Percentiles rank a stretch among this genome's conserved stretches.
Evolutionary conservation across 257 asterid genomes (phyloP).

Genomic region (Agastache rugosa): DNA sequence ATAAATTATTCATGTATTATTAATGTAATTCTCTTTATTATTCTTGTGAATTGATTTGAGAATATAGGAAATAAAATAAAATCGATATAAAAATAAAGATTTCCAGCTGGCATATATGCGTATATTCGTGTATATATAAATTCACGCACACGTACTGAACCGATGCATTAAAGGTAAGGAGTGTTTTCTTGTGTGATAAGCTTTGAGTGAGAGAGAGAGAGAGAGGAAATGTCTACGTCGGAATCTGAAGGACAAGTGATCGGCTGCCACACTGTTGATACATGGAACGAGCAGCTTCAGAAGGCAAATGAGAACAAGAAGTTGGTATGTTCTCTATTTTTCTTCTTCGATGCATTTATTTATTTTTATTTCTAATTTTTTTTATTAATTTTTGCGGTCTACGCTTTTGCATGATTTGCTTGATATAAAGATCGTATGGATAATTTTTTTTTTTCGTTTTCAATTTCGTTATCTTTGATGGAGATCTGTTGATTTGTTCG

Average conservation of each 20-base stretch:
- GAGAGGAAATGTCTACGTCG: conserved; percentile 50
- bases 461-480: background rate
- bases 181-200: conserved; percentile 42
- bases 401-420: conserved; percentile 3
- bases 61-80: conserved; percentile 19
- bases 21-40: background rate
- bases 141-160: conserved; percentile 1
- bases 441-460: background rate
- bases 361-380: background rate
- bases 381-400: background rate
- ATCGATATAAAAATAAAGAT: background rate
- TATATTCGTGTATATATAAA: background rate
- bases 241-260: conserved; percentile 78
- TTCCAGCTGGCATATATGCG: conserved; percentile 37
- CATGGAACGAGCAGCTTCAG: conserved; percentile 73
- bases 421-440: background rate
- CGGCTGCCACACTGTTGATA: conserved; percentile 68
- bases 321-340: conserved; percentile 48
- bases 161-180: conserved; percentile 30
- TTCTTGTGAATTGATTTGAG: background rate
- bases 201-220: conserved; percentile 31
- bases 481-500: conserved; percentile 29
- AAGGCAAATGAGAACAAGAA: conserved; percentile 66
- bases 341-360: background rate
- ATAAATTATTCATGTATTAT: background rate